Conservation (phyloP, 2,329 filamentous ascomycete genomes). For the Ceratocystis cacaofunesta region DNA sequence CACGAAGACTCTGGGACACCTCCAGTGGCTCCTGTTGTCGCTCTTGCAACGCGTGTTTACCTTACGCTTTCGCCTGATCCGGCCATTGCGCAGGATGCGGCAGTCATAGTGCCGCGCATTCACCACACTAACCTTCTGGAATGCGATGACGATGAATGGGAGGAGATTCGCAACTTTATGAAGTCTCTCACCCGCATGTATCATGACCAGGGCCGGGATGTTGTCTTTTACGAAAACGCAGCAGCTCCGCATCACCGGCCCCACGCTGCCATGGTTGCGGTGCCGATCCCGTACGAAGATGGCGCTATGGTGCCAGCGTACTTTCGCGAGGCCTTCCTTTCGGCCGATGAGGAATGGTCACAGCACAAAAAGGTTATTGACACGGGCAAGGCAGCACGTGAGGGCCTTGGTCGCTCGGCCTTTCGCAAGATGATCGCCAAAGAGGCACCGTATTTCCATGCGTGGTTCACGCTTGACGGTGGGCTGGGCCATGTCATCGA, state of each 20-base stretch:
- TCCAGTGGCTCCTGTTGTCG: constrained; percentile 71
- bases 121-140: constrained; percentile 86
- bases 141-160: constrained; percentile 98
- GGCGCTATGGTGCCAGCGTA: constrained; percentile 86
- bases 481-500: constrained; percentile 88
- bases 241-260: constrained; percentile 60
- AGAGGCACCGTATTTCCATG: constrained; percentile 98
- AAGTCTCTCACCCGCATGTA: constrained; percentile 90
- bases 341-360: constrained; percentile 81
- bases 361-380: constrained; percentile 94
- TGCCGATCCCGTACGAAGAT: constrained; percentile 81
- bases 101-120: constrained; percentile 76
- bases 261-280: constrained; percentile 73
- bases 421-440: constrained; percentile 75
- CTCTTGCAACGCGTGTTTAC: constrained; percentile 72
- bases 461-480: constrained; percentile 86
- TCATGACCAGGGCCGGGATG: constrained; percentile 78
- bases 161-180: constrained; percentile 98
- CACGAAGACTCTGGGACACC: constrained; percentile 65
- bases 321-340: constrained; percentile 85
- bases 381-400: constrained; percentile 49
- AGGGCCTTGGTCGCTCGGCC: constrained; percentile 61
- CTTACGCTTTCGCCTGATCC: constrained; percentile 82
- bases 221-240: constrained; percentile 96
- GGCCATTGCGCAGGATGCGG: constrained; percentile 67